phyloP scores from a whole-genome alignment of 495 filamentous ascomycete genomes.

The Cryomyces minteri region DNA sequence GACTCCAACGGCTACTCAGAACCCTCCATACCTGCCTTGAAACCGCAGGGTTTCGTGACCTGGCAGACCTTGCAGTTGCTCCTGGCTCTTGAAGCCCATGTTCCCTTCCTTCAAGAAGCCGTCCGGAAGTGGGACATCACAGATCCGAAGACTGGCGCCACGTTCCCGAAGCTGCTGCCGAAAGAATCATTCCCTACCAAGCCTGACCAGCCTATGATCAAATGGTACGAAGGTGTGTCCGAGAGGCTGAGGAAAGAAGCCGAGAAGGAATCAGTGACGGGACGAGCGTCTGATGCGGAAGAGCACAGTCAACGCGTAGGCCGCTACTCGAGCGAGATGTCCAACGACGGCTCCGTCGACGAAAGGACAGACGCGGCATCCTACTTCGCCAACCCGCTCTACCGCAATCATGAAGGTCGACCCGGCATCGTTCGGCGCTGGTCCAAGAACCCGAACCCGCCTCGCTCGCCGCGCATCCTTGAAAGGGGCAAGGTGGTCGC shows the following conservation, averaged over 20 bases:
- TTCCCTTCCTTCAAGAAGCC: conserved; percentile 64
- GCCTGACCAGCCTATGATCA: conserved; percentile 58
- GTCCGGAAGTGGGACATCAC: conserved; percentile 56
- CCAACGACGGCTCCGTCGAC: conserved; percentile 14
- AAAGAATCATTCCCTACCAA: conserved; percentile 52
- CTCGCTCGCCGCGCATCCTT: conserved; percentile 10
- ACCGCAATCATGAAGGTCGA: conserved; percentile 14
- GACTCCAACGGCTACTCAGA: conserved; percentile 49
- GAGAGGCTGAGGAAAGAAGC: conserved; percentile 26
- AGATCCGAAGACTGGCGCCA: conserved; percentile 48
- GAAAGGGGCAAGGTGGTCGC: conserved; percentile 15
- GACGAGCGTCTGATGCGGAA: conserved; percentile 7
- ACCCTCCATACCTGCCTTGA: conserved; percentile 67
- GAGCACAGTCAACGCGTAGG: conserved; percentile 3
- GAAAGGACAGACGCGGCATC: conserved; percentile 15
- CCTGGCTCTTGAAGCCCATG: conserved; percentile 75
- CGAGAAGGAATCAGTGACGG: conserved; percentile 10
- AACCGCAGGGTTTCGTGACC: conserved; percentile 64
- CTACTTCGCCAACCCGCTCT: conserved; percentile 22
- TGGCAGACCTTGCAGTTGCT: conserved; percentile 92
- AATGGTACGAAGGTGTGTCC: conserved; percentile 65
- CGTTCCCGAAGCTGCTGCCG: conserved; percentile 64
- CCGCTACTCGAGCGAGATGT: conserved; percentile 11
- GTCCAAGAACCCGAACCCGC: conserved; percentile 6
- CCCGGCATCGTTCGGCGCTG: conserved; percentile 15